Evolutionary conservation across 495 filamentous ascomycete species (phyloP).

Genomic region (Xylaria sp.): DNA sequence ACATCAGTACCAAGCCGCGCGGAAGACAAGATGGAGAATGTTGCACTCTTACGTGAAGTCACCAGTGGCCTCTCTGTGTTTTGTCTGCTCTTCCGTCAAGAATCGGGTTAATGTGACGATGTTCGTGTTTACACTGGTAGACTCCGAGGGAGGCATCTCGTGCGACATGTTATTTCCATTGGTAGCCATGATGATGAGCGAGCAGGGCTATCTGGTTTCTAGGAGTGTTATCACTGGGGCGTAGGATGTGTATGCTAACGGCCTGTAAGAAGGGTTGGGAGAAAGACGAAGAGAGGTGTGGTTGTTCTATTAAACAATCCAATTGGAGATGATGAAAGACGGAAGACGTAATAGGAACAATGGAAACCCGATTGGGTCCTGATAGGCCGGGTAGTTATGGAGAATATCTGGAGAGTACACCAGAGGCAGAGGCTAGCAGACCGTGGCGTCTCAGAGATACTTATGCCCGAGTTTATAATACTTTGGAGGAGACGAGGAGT

Average conservation of each 20-base stretch:
- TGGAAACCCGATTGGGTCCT: constrained; percentile 10
- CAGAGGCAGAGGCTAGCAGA: not conserved
- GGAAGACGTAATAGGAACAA: constrained; percentile 16
- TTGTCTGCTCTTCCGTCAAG: constrained; percentile 92
- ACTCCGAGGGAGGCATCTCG: constrained; percentile 52
- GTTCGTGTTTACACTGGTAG: constrained; percentile 87
- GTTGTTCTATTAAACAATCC: not conserved
- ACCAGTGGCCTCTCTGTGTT: constrained; percentile 93
- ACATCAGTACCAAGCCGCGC: constrained; percentile 15
- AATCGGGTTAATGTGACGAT: constrained; percentile 95
- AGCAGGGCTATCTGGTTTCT: constrained; percentile 22
- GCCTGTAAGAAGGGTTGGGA: not conserved
- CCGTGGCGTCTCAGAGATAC: constrained; percentile 12
- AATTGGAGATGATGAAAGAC: constrained; percentile 20
- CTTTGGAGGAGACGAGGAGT: not conserved
- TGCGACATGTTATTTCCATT: constrained; percentile 41
- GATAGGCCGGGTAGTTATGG: constrained; percentile 13
- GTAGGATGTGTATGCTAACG: not conserved
- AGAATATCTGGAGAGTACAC: not conserved
- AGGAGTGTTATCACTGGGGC: not conserved
- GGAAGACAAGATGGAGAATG: not conserved
- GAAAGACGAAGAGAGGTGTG: not conserved
- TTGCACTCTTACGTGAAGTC: constrained; percentile 86
- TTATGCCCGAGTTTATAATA: constrained; percentile 31
- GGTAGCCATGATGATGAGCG: constrained; percentile 34